phyloP scores from a whole-genome alignment of 192 early-diverging fungal genomes.

The Coemansia nantahalensis region DNA sequence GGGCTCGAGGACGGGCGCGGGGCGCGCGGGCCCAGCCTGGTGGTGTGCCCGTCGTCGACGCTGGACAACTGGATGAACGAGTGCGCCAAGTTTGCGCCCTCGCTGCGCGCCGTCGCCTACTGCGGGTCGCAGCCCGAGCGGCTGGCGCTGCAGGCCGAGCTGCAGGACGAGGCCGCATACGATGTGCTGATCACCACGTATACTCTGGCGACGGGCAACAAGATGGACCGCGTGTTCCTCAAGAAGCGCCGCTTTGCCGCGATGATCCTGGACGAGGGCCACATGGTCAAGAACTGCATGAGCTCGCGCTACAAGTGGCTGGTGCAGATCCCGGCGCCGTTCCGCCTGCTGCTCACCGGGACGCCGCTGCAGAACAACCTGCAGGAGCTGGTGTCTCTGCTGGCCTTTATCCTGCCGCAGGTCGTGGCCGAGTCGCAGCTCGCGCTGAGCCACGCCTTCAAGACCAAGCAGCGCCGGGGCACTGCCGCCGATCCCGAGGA shows the following conservation, averaged over 20 bases:
- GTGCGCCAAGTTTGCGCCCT: too few species aligned
- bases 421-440: constrained; percentile 61
- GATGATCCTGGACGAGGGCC: constrained; percentile 86
- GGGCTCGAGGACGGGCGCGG: constrained; percentile 27
- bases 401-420: constrained; percentile 84
- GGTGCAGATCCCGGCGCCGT: constrained; percentile 59
- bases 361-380: constrained; percentile 88
- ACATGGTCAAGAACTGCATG: constrained; percentile 87
- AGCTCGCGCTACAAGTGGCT: constrained; percentile 76
- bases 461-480: constrained; percentile 20
- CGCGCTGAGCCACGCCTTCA: constrained; percentile 46
- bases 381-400: constrained; percentile 78
- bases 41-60: constrained; percentile 86
- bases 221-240: constrained; percentile 75
- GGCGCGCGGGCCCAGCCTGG: constrained; percentile 62
- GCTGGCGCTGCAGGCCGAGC: too few species aligned
- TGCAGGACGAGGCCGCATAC: too few species aligned
- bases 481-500: constrained; percentile 39
- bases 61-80: constrained; percentile 92
- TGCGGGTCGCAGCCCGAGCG: too few species aligned
- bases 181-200: too few species aligned
- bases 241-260: constrained; percentile 60
- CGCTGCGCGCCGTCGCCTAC: too few species aligned
- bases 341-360: constrained; percentile 75
- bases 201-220: too few species aligned